Evolutionary conservation across 805 yeast genomes (phyloP).

Genomic region (Tetrapisispora fleetii): DNA sequence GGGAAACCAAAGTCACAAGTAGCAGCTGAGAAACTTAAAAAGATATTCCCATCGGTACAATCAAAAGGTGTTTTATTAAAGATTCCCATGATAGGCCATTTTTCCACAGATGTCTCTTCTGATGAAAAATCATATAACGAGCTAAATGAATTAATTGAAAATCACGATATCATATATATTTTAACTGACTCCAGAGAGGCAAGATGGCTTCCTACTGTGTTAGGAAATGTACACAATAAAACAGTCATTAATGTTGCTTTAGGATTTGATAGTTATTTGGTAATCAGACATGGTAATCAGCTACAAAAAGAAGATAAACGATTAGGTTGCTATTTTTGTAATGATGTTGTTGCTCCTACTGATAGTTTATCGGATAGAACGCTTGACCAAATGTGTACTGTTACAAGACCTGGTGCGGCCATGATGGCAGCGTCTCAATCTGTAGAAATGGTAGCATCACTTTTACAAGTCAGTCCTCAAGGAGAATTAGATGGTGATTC

Average conservation of each 20-base stretch:
- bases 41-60: slow-evolving; percentile 69
- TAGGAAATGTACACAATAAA: slow-evolving; percentile 58
- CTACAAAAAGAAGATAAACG: slow-evolving; percentile 26
- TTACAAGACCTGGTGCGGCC: slow-evolving; percentile 94
- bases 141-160: slow-evolving; percentile 43
- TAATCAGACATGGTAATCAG: slow-evolving; percentile 80
- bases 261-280: slow-evolving; percentile 89
- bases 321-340: slow-evolving; percentile 91
- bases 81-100: slow-evolving; percentile 96
- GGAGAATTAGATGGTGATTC: slow-evolving; percentile 30
- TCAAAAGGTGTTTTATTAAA: slow-evolving; percentile 55
- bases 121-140: slow-evolving; percentile 44
- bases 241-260: slow-evolving; percentile 84
- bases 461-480: slow-evolving; percentile 42
- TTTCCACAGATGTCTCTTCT: slow-evolving; percentile 45
- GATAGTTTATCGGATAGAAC: slow-evolving; percentile 84
- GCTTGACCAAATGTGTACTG: slow-evolving; percentile 97
- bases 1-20: slow-evolving; percentile 67
- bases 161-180: slow-evolving; percentile 69
- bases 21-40: slow-evolving; percentile 65
- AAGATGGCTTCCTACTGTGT: slow-evolving; percentile 92
- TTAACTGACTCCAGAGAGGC: slow-evolving; percentile 93
- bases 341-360: slow-evolving; percentile 88
- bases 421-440: slow-evolving; percentile 77
- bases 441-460: slow-evolving; percentile 68